Evolutionary conservation across 345 rosid genomes (phyloP).

Genomic region (Psidium friedrichsthalianum): DNA sequence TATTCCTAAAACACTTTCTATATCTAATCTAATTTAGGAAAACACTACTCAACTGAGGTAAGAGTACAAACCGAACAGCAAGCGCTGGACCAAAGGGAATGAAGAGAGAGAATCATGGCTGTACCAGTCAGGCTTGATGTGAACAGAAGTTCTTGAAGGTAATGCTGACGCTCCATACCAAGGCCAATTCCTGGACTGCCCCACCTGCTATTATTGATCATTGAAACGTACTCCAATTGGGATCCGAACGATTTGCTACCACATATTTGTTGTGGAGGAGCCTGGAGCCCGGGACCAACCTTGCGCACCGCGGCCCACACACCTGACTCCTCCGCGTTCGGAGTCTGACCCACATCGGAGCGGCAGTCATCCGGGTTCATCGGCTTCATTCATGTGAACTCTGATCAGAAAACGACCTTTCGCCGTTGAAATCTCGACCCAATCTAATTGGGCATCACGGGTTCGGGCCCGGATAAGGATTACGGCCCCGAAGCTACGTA

Average conservation of each 20-base stretch:
- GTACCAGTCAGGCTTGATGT: neutral
- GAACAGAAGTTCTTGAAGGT: neutral
- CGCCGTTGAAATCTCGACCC: neutral
- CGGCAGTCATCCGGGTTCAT: neutral
- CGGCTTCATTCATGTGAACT: neutral
- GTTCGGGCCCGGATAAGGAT: neutral
- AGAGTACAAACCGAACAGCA: too few species aligned
- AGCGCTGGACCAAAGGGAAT: too few species aligned
- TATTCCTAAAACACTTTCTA: too few species aligned
- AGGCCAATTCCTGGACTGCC: neutral
- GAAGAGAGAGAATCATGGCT: neutral
- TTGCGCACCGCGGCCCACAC: neutral
- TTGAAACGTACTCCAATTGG: neutral
- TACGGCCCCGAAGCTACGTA: neutral
- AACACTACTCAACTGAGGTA: too few species aligned
- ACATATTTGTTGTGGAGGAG: neutral
- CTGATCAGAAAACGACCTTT: neutral
- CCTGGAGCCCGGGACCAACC: neutral
- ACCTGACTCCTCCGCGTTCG: neutral
- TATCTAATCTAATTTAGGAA: too few species aligned
- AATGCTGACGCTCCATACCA: neutral
- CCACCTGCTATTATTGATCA: neutral
- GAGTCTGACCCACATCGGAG: neutral
- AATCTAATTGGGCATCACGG: neutral
- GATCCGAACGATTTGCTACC: neutral